Base-by-base conservation (phyloP, 2,329 filamentous ascomycete species). In the Cryphonectria parasitica region DNA sequence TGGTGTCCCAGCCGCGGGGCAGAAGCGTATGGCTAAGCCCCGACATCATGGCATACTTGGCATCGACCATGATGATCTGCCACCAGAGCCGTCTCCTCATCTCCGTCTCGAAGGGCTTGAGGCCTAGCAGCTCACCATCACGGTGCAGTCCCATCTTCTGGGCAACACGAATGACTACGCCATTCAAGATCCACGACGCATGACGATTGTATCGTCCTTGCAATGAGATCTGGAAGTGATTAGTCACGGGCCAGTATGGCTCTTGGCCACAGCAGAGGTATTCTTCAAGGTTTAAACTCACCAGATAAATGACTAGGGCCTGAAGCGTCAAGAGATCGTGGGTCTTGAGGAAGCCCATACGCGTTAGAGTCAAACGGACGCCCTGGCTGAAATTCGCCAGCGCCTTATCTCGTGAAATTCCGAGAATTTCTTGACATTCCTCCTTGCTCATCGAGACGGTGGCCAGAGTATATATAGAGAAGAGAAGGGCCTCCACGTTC, bases 1-100 rank as follows among this genome's bases (percentile, higher is more conserved):
- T 85, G 6, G 88, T 88, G 71, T 89, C 85, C 85, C 86, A 89
- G 56, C 81, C 82, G n/a, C 80, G 81, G 4, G 85, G 84, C 2
- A 88, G 78, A 67, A 86, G 78, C 13, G 84, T 84, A 73, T 86
- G 84, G 70, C 82, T 87, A 34, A 90, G 82, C 1, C 88, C 88
- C 5, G 88, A 89, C 70, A 87, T 80, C 70, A 89, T 79, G 58
- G 87, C 88, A 69, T 86, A 86, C 73, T 87, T 86, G 60, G 84
- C 82, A 72, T 90, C 88, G 67, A 88, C 81, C 69, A 90, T 80
- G 64, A 89, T 82, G 36, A 91, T 85, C 75, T 88, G 85, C 89
- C 88, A 90, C 90, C 90, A 92, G 28, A 91, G 82, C 8, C 90
- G 83, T 60, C 90, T 82, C n/a, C 89, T 85, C 83, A 92, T 91